Conservation (phyloP, 2,329 filamentous ascomycete species). For the Beauveria scarabaeidicola region DNA sequence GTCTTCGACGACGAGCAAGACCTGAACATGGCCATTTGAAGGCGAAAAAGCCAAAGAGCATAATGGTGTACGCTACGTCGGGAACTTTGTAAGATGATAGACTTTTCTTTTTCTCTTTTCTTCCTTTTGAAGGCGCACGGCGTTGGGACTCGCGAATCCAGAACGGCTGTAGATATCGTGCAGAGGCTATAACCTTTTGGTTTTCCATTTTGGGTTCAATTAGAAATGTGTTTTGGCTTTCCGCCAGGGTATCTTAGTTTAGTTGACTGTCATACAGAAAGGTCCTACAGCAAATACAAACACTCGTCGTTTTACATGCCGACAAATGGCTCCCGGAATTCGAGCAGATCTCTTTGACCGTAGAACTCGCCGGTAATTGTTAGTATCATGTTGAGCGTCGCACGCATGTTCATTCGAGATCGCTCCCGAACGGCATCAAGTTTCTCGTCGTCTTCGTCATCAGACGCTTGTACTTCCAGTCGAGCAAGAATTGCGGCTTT, state of each 20-base stretch:
- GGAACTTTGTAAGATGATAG: neutral
- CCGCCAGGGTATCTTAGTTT: conserved; percentile 7
- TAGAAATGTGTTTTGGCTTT: neutral
- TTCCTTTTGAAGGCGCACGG: conserved; percentile 2
- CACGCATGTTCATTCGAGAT: conserved; percentile 45
- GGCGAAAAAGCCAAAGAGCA: neutral
- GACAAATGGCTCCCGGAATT: conserved; percentile 58
- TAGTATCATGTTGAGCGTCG: conserved; percentile 87
- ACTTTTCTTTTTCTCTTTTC: neutral
- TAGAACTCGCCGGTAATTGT: conserved; percentile 82
- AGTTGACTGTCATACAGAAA: neutral
- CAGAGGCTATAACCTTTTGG: neutral
- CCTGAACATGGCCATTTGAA: conserved; percentile 26
- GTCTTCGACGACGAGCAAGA: conserved; percentile 36
- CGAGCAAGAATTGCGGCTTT: conserved; percentile 40
- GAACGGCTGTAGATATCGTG: conserved; percentile 6
- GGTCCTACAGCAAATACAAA: neutral
- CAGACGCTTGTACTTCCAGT: conserved; percentile 25
- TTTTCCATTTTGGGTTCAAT: neutral
- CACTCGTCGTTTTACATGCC: conserved; percentile 12
- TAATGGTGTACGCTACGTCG: conserved; percentile 4
- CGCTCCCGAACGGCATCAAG: conserved; percentile 23
- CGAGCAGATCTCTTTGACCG: conserved; percentile 78
- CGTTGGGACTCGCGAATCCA: conserved; percentile 2
- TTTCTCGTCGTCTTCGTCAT: conserved; percentile 14